Evolutionary conservation across 2,329 filamentous ascomycete species (phyloP).

Genomic region (Diaporthe helianthi): DNA sequence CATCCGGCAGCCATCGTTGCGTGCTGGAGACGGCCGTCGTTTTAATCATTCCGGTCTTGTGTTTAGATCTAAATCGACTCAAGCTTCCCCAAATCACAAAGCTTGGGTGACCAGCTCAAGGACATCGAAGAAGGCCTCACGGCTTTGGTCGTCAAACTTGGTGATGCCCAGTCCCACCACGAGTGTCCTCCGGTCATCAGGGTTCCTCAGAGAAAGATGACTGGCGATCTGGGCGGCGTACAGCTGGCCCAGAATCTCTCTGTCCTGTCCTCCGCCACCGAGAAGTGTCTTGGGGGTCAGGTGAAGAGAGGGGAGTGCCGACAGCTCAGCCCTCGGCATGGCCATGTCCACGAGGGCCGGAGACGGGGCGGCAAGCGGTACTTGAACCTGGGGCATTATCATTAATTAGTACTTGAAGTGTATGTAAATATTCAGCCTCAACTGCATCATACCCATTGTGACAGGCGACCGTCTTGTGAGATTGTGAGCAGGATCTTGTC

Average conservation of each 20-base stretch:
- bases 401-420: slow-evolving; percentile 13
- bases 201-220: slow-evolving; percentile 74
- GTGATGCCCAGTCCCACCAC: slow-evolving; percentile 67
- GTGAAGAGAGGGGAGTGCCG: slow-evolving; percentile 77
- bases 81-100: slow-evolving; percentile 46
- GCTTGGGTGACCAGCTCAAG: slow-evolving; percentile 68
- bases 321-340: slow-evolving; percentile 52
- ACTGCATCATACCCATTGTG: slow-evolving; percentile 79
- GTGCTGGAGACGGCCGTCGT: background rate
- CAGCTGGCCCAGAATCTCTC: slow-evolving; percentile 85
- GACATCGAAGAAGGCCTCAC: slow-evolving; percentile 69
- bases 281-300: slow-evolving; percentile 87
- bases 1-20: background rate
- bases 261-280: slow-evolving; percentile 78
- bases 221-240: slow-evolving; percentile 90
- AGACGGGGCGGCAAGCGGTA: slow-evolving; percentile 74
- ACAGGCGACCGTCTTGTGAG: slow-evolving; percentile 82
- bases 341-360: slow-evolving; percentile 69
- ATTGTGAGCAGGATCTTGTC: slow-evolving; percentile 93
- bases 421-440: slow-evolving; percentile 37
- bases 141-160: slow-evolving; percentile 53
- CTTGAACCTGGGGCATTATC: slow-evolving; percentile 68
- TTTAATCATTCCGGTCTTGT: background rate
- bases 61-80: no score
- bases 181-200: slow-evolving; percentile 67